These are phyloP conservation scores for Serendipita sp. DNA, from an alignment of 768 basidiomycete genomes.

Conservation along the genomic window DNA sequence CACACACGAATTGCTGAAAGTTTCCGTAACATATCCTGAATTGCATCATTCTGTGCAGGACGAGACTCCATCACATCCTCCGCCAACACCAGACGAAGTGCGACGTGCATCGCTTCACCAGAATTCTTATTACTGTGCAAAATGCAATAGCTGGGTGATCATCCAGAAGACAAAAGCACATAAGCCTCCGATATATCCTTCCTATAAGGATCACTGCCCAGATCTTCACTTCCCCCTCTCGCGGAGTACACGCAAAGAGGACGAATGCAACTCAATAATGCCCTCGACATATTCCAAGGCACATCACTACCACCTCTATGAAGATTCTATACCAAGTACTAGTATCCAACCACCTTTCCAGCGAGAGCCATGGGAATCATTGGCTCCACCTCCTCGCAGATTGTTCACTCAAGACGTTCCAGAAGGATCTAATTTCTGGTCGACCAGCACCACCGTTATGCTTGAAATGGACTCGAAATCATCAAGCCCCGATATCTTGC, in stretches of 20 bases:
- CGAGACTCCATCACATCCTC: background rate
- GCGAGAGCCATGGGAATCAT: conserved; percentile 41
- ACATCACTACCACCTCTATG: conserved; percentile 70
- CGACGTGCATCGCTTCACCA: conserved; percentile 53
- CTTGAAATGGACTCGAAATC: conserved; percentile 15
- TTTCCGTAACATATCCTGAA: background rate
- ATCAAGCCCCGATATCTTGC: conserved; percentile 14
- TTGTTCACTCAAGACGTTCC: conserved; percentile 18
- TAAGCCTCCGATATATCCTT: conserved; percentile 41
- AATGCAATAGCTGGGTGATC: conserved; percentile 71
- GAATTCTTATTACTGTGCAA: conserved; percentile 66
- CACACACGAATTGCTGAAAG: background rate
- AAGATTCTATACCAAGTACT: conserved; percentile 49
- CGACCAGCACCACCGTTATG: conserved; percentile 5
- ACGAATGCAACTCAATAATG: conserved; percentile 27
- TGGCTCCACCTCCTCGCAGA: conserved; percentile 27
- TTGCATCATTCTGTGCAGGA: background rate
- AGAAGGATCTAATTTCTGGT: conserved; percentile 10
- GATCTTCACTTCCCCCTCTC: conserved; percentile 33
- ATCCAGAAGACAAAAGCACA: conserved; percentile 47
- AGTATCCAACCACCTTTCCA: conserved; percentile 46
- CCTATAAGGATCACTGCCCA: conserved; percentile 27
- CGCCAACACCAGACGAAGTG: background rate
- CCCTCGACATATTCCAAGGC: conserved; percentile 34
- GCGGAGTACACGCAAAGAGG: conserved; percentile 28